phyloP scores from a whole-genome alignment of 176 grass and related monocot species.

The Urochloa ruziziensis region DNA sequence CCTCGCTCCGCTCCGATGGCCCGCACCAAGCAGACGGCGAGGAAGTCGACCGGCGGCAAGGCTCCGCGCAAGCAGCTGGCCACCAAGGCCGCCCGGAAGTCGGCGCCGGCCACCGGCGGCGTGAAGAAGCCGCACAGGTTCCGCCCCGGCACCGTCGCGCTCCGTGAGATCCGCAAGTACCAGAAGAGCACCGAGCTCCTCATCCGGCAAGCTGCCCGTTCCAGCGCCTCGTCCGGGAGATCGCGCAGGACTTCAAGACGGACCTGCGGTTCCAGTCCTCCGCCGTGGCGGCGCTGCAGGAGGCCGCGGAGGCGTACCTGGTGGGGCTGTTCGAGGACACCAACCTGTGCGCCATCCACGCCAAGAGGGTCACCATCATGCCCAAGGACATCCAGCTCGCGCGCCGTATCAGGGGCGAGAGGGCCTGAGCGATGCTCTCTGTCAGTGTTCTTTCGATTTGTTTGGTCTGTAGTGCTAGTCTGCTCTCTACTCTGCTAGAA shows the following conservation, averaged over 20 bases:
- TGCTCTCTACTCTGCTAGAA: too few species aligned
- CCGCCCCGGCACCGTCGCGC: conserved; percentile 65
- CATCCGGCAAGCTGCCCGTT: too few species aligned
- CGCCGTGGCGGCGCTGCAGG: conserved; percentile 65
- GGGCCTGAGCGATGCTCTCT: conserved; percentile 34
- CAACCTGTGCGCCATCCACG: conserved; percentile 83
- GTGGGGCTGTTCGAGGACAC: conserved; percentile 81
- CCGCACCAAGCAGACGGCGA: conserved; percentile 78
- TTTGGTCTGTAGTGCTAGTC: neutral
- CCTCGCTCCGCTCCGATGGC: conserved; percentile 35
- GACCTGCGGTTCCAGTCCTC: conserved; percentile 78
- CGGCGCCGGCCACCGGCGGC: conserved; percentile 74
- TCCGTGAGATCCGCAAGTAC: conserved; percentile 82
- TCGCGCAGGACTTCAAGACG: conserved; percentile 73
- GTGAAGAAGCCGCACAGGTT: conserved; percentile 95
- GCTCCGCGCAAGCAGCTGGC: conserved; percentile 86
- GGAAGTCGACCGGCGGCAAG: conserved; percentile 85
- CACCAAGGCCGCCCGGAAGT: conserved; percentile 86
- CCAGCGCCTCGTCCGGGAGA: conserved; percentile 63
- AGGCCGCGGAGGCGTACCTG: conserved; percentile 81
- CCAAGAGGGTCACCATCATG: conserved; percentile 86
- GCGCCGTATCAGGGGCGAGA: conserved; percentile 68
- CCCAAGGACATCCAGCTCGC: conserved; percentile 87
- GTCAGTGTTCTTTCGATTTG: neutral
- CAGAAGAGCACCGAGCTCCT: conserved; percentile 98